Base-by-base conservation (phyloP, 2,329 filamentous ascomycete species). In the Drechslerella coelobrocha region DNA sequence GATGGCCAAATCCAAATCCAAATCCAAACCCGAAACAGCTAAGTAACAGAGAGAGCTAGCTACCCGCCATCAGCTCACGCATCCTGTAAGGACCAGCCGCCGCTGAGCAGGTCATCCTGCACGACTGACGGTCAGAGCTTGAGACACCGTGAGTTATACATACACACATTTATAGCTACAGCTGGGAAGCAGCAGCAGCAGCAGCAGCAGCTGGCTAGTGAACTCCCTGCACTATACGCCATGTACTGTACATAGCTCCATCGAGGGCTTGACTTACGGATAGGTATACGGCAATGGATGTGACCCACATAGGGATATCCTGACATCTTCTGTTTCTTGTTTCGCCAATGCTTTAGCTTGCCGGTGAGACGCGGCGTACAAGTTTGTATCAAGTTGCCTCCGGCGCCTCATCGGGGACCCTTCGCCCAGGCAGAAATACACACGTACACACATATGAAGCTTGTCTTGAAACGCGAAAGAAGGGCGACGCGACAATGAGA, bases 101-200 rank as follows among this genome's bases (percentile, higher is more conserved):
- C 54, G 26, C 56, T 24, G 45, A 69, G 65, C 65, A 59, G 57
- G 65, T 69, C 65, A 62, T 69, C 65, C 52, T 62, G 63, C 54
- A 55, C 54, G 23, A 48, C 54, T 29, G 57, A 51, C 24, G 45
- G 56, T 69, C 39, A 61, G 56, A 61, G 48, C 50, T 69, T 62
- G 57, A 69, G 65, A 62, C 65, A 69, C 45, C 61, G 26, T 68
- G 63, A 54, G 47, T 54, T 66, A 54, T 60, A 54, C 61, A 68
- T 31, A 34, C 54, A 53, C 52, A 48, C 34, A 21, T 7, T 48
- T 12, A 31, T 56, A 37, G 21, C 34, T 51, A 34, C 59, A 29
- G 56, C 24, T 61, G 50, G 51, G 55, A 52, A 24, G 43, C 34
- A 61, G 56, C 48, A 55, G 60, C 56, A 39, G 34, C 34, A 14